phyloP scores from a whole-genome alignment of 2,329 filamentous ascomycete species.

The Microdochium nivale region DNA sequence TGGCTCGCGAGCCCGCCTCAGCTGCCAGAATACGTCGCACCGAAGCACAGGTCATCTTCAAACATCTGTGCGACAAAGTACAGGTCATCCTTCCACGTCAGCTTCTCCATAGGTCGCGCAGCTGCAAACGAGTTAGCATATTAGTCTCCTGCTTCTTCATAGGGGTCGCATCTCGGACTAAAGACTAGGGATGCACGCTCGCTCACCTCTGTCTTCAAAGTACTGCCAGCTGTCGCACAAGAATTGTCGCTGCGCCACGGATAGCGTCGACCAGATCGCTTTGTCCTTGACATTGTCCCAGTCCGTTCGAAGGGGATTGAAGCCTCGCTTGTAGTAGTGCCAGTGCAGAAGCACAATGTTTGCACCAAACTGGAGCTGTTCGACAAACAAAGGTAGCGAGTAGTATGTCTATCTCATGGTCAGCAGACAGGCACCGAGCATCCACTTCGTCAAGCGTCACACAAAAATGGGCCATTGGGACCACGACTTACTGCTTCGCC shows the following conservation, averaged over 20 bases:
- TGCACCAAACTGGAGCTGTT: constrained; percentile 34
- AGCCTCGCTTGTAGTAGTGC: constrained; percentile 38
- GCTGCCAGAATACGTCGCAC: not conserved
- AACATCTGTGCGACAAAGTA: constrained; percentile 40
- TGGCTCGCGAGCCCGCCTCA: not conserved
- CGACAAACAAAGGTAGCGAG: constrained; percentile 29
- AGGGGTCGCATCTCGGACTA: too few relatives aligned
- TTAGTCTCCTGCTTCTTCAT: constrained; percentile 1
- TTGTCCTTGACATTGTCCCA: constrained; percentile 16
- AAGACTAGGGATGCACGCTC: not conserved
- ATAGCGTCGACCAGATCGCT: constrained; percentile 19
- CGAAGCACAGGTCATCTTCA: constrained; percentile 25
- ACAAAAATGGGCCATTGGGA: not conserved
- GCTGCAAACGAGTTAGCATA: constrained; percentile 2
- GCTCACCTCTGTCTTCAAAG: constrained; percentile 15
- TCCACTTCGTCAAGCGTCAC: not conserved
- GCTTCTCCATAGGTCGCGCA: constrained; percentile 2
- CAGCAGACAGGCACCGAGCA: not conserved
- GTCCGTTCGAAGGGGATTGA: constrained; percentile 17
- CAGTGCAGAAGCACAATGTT: constrained; percentile 38
- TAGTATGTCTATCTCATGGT: constrained; percentile 15
- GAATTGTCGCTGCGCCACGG: constrained; percentile 21
- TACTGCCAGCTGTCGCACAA: constrained; percentile 18
- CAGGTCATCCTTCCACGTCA: constrained; percentile 29
- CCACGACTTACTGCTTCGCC: constrained; percentile 13